A percentile compares a stretch with the other conserved stretches of the same genome.
Conservation (phyloP, 176 grass and related monocot species). For the Raddia distichophylla region DNA sequence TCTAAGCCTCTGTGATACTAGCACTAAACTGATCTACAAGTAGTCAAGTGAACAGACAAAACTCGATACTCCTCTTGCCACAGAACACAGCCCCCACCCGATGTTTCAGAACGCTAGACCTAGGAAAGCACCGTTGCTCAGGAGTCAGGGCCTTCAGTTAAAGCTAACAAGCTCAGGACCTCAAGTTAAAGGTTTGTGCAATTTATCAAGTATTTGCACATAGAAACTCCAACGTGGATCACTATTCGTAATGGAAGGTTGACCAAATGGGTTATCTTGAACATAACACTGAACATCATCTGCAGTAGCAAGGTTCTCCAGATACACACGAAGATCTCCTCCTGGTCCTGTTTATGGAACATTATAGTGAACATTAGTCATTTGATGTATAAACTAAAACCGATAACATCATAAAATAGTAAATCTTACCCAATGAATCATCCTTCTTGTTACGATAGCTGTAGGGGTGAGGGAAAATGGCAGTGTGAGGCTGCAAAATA, state of each 20-base stretch:
- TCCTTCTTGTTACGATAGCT: slow-evolving; percentile 50
- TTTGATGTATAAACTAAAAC: slow-evolving; percentile 9
- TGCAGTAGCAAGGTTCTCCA: slow-evolving; percentile 61
- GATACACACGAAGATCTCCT: slow-evolving; percentile 81
- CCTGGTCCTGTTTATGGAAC: slow-evolving; percentile 59
- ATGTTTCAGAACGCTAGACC: slow-evolving; percentile 3
- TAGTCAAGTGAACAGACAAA: slow-evolving; percentile 32
- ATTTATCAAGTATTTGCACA: slow-evolving; percentile 55
- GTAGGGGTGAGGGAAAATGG: slow-evolving; percentile 81
- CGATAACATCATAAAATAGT: slow-evolving; percentile 17
- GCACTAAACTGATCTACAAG: slow-evolving; percentile 24
- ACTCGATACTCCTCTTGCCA: slow-evolving; percentile 13
- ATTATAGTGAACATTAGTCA: slow-evolving; percentile 32
- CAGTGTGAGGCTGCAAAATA: slow-evolving; percentile 72
- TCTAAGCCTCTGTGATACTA: slow-evolving; percentile 25
- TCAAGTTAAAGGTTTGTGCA: slow-evolving; percentile 29
- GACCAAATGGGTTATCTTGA: slow-evolving; percentile 74
- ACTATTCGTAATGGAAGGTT: slow-evolving; percentile 65
- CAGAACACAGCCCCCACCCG: background rate
- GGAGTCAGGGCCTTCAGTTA: too few relatives aligned
- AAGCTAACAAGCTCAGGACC: too few relatives aligned
- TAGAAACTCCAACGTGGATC: slow-evolving; percentile 79
- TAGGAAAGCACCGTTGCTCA: background rate
- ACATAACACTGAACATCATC: slow-evolving; percentile 81
- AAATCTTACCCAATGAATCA: slow-evolving; percentile 76